Base-by-base conservation (phyloP, 2,329 filamentous ascomycete species). In the Cladosporium phlei region DNA sequence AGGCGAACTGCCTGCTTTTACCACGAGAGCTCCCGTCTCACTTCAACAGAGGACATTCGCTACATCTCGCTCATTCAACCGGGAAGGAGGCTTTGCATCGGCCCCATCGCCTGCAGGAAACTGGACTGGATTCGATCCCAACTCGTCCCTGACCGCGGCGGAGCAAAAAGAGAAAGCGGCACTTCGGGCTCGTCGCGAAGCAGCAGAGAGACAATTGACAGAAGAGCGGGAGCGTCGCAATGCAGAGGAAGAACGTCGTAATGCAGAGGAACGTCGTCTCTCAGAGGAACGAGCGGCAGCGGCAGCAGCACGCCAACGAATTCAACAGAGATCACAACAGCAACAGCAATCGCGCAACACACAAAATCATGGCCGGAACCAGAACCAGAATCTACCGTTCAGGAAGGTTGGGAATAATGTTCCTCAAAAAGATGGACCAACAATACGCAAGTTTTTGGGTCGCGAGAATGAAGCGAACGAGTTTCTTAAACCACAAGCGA, bases 121-220 rank as follows among this genome's bases (percentile, higher is more conserved):
- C 27, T 35, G 42, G 34, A 29, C 27, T 12, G 47, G 12, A 17
- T 53, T 54, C 52, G 53, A 60, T 34, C 50, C 57, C 9, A 51
- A 46, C 5, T 57, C 56, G 11, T 50, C 49, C 5, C 47, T 62
- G 21, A 52, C 59, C 11, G 38, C 38, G 9, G 39, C 55, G 19
- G 52, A 55, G 27, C 54, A 56, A 39, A 32, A 35, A 28, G 43
- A 58, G 49, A 47, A 47, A 14, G 48, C 44, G 21, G 40, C 28
- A 10, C 37, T 47, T 4, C 48, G 33, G 5, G 34, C 47, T 24
- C 20, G 25, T 10, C 48, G 52, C 11, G 12, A 49, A 19, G 25
- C 32, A 32, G 27, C 28, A 25, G 49, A 55, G 19, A 19, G 35
- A 14, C 30, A 47, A 35, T 29, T 39, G 50, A 28, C 43, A 52